Evolutionary conservation across 495 filamentous ascomycete species (phyloP).

Genomic region (Aspergillus coremiiformis): DNA sequence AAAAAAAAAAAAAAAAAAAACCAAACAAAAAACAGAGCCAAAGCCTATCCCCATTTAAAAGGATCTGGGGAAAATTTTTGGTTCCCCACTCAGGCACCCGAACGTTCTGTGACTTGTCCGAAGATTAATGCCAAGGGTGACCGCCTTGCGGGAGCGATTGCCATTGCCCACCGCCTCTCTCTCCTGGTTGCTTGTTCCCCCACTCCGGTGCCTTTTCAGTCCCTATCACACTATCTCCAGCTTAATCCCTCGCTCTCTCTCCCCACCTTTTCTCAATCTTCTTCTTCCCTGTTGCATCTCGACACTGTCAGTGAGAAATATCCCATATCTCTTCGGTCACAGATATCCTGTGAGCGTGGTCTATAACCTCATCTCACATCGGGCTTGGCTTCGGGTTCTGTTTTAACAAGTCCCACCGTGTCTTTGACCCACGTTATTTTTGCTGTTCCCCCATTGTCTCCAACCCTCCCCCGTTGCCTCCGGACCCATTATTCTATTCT

Average conservation of each 20-base stretch:
- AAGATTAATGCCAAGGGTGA: slow-evolving; percentile 15
- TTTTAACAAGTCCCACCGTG: neutral
- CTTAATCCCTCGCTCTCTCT: neutral
- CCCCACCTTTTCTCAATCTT: neutral
- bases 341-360: neutral
- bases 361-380: neutral
- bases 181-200: neutral
- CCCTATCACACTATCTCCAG: neutral
- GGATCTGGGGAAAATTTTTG: neutral
- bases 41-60: neutral
- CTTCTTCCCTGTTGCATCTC: slow-evolving; percentile 7
- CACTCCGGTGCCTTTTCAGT: neutral
- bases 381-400: neutral
- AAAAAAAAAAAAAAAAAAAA: too few species aligned
- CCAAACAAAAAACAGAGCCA: neutral
- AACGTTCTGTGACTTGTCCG: neutral
- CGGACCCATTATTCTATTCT: slow-evolving; percentile 7
- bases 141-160: slow-evolving; percentile 4
- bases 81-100: neutral
- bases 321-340: neutral
- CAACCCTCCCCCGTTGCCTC: slow-evolving; percentile 19
- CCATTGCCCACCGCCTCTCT: neutral
- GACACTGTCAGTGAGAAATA: neutral
- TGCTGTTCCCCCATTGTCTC: slow-evolving; percentile 13
- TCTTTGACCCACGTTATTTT: neutral